Evolutionary conservation across 192 early-diverging fungal species (phyloP), one percentile per base, ranked within the genome.

Genomic region (Backusella westeae): DNA sequence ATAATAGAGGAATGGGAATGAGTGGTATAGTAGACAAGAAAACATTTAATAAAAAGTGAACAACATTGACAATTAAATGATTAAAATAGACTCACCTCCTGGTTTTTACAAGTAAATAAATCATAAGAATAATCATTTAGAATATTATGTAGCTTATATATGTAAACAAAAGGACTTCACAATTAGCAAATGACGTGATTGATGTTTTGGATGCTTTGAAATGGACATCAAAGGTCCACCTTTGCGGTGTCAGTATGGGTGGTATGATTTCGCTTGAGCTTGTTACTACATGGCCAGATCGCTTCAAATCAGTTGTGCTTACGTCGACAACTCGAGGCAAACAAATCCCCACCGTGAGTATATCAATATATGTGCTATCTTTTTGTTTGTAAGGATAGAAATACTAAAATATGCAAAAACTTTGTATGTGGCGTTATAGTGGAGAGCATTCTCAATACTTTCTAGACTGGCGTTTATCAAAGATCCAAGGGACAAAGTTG

Each of bases 191-290:
- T 34, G 96, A 97, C 68, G 89, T 92, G 0, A 75, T 84, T 15
- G 85, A 88, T 10, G 79, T 96, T 19, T 80, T 96, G 72, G 89
- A 89, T 67, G 85, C 87, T 9, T 77, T 96, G 19, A 90, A 86
- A 1, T 97, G 96, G 96, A 86, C 66, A 3, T 69, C 79, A 2
- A 72, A 89, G 42, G 85, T 96, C 17, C 91, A 95, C 77, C 34
- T 96, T 34, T 91, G 91, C 32, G 96, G 96, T 9, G 84, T 96
- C 2, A 94, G 93, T 2, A 85, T 97, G 88, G 94, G 95, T 14
- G 78, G 78, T 23, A 97, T 96, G 96, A 92, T 97, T 71, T 83
- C 92, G 0, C 89, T 93, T 72, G 93, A 96, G 70, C 75, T 96
- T 72, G 88, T 85, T 14, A 41, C 87, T 29, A 77, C 87, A 15